These are phyloP conservation scores for Pelargonium cotyledonis DNA, from an alignment of 441 rosid species.

Conservation along the genomic window DNA sequence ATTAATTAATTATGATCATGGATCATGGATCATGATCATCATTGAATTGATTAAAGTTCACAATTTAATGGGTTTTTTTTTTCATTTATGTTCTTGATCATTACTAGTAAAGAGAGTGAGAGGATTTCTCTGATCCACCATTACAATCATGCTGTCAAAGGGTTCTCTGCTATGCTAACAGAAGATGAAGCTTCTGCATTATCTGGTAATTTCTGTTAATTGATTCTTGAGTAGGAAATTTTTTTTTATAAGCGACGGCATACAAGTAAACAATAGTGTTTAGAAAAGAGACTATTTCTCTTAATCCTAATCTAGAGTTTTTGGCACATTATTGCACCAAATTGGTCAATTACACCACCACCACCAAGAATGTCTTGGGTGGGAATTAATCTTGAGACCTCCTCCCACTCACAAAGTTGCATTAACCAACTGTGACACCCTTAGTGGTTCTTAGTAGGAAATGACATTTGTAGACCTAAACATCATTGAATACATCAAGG, in stretches of 20 bases:
- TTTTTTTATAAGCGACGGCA: too few relatives aligned
- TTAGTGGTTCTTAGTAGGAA: too few relatives aligned
- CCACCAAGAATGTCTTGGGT: too few relatives aligned
- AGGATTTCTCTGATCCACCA: constrained; percentile 42
- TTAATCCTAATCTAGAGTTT: too few relatives aligned
- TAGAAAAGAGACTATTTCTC: too few relatives aligned
- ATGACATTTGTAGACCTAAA: too few relatives aligned
- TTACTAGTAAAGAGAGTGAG: constrained; percentile 38
- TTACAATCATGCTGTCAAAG: constrained; percentile 58
- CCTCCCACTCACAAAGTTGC: too few relatives aligned
- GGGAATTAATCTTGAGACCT: too few relatives aligned
- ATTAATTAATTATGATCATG: not conserved
- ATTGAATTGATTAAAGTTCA: not conserved
- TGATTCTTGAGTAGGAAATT: not conserved
- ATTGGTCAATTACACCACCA: too few relatives aligned
- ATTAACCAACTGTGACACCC: too few relatives aligned
- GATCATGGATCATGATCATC: not conserved
- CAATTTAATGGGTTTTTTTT: not conserved
- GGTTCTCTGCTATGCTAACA: constrained; percentile 79
- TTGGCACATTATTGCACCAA: too few relatives aligned
- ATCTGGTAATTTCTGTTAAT: constrained; percentile 34
- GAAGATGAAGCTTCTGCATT: constrained; percentile 54
- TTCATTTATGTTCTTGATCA: not conserved
- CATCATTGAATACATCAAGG: not conserved
- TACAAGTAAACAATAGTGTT: too few relatives aligned